Evolutionary conservation across 2,329 filamentous ascomycete species (phyloP).

Genomic region (Gliomastix tumulicola): DNA sequence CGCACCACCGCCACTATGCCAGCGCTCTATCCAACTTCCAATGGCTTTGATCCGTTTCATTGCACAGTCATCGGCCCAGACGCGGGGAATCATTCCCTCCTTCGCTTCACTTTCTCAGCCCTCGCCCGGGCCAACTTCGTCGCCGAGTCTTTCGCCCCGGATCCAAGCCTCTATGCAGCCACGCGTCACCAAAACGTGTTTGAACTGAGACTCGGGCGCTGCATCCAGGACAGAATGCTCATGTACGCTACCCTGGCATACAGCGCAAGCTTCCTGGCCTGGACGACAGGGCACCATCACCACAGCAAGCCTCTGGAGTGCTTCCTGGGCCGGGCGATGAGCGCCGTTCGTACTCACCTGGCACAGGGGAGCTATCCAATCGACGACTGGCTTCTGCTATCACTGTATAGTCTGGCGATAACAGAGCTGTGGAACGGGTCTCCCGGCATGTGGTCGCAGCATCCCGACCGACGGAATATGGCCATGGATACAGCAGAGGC

Average conservation of each 20-base stretch:
- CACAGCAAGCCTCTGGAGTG: slow-evolving; percentile 2
- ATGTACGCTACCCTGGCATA: slow-evolving; percentile 10
- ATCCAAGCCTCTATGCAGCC: too few relatives aligned
- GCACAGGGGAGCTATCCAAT: not conserved
- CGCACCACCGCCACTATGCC: too few relatives aligned
- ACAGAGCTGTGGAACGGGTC: slow-evolving; percentile 4
- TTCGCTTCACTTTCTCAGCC: slow-evolving; percentile 4
- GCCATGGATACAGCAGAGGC: too few relatives aligned
- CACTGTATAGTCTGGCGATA: slow-evolving; percentile 5
- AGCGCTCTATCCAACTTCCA: too few relatives aligned
- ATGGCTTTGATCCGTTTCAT: slow-evolving; percentile 6
- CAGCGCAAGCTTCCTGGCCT: slow-evolving; percentile 4
- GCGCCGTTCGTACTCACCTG: slow-evolving; percentile 4
- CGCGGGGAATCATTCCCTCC: slow-evolving; percentile 2
- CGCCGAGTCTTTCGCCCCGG: slow-evolving; percentile 7
- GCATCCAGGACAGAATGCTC: slow-evolving; percentile 6
- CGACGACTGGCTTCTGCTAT: slow-evolving; percentile 4
- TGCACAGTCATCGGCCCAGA: slow-evolving; percentile 5
- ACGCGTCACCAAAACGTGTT: slow-evolving; percentile 5
- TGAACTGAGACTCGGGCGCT: slow-evolving; percentile 1
- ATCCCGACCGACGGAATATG: not conserved
- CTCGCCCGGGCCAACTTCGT: slow-evolving; percentile 5
- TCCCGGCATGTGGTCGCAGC: slow-evolving; percentile 1
- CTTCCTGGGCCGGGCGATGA: slow-evolving; percentile 4
- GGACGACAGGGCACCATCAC: slow-evolving; percentile 4